These are phyloP conservation scores for Massospora cicadina DNA, from an alignment of 371 early-diverging fungal genomes.

Conservation along the genomic window DNA sequence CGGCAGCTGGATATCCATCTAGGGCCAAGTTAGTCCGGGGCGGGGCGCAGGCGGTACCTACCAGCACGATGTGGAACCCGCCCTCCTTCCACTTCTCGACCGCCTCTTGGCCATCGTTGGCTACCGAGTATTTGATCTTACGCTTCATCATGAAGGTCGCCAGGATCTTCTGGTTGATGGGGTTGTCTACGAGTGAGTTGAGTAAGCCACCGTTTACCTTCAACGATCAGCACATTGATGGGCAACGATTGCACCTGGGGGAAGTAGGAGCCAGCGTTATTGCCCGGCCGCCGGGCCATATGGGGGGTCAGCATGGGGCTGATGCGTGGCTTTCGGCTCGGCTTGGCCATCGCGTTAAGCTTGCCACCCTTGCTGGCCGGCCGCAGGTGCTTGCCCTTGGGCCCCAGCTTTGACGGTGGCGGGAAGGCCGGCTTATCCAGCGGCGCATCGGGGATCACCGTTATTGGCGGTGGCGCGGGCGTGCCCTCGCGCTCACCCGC, in stretches of 20 bases:
- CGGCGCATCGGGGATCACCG: background rate
- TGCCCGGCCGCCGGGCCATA: conserved; percentile 5
- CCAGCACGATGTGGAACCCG: conserved; percentile 55
- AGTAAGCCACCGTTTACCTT: conserved; percentile 28
- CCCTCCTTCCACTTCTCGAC: conserved; percentile 50
- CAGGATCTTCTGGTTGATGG: conserved; percentile 54
- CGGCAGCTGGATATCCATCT: conserved; percentile 74
- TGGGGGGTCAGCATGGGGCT: background rate
- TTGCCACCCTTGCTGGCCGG: background rate
- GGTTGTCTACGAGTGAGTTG: conserved; percentile 28
- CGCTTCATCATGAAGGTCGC: conserved; percentile 53
- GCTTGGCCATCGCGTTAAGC: background rate
- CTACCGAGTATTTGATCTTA: conserved; percentile 47
- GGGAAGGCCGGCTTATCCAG: conserved; percentile 1
- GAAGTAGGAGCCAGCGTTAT: conserved; percentile 19
- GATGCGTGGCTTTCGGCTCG: background rate
- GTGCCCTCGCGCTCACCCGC: background rate
- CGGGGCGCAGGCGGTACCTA: conserved; percentile 17
- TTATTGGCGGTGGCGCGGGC: background rate
- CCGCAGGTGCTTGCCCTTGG: background rate
- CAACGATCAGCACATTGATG: conserved; percentile 61
- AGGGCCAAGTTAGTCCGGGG: background rate
- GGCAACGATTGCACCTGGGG: conserved; percentile 28
- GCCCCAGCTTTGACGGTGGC: conserved; percentile 11
- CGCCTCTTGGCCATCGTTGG: conserved; percentile 55